A percentile compares a stretch with the other conserved stretches of the same genome.
These are phyloP conservation scores for Amphicarpaea edgeworthii DNA, from an alignment of 306 rosid genomes.

Conservation along the genomic window DNA sequence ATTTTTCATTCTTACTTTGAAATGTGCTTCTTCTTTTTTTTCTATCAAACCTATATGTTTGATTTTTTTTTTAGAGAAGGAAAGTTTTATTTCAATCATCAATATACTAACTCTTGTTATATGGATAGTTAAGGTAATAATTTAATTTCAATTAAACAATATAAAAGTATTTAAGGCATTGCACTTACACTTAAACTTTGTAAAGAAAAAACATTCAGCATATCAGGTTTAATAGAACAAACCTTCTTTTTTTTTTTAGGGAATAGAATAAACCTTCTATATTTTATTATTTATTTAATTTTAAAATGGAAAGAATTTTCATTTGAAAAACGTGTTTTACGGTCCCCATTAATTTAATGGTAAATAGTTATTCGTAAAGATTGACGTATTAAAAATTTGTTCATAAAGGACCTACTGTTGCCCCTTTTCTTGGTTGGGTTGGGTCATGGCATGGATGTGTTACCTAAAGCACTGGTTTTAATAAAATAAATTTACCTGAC, in stretches of 20 bases:
- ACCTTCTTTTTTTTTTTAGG: neutral
- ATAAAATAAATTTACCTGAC: too few species aligned
- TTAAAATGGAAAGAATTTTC: neutral
- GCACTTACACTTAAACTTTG: neutral
- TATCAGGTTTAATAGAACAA: neutral
- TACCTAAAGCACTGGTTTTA: too few species aligned
- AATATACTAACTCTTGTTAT: neutral
- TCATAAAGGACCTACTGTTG: too few species aligned
- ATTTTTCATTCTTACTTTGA: too few species aligned
- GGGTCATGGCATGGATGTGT: too few species aligned
- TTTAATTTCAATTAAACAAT: neutral
- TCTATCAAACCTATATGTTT: too few species aligned
- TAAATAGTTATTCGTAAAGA: too few species aligned
- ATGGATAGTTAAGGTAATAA: neutral
- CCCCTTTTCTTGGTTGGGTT: too few species aligned
- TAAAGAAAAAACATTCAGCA: neutral
- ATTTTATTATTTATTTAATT: neutral
- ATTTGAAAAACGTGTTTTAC: slow-evolving; percentile 9
- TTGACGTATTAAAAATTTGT: too few species aligned
- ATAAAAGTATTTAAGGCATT: neutral
- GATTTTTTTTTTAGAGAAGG: neutral
- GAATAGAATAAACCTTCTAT: neutral
- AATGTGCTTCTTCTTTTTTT: too few species aligned
- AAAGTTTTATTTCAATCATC: neutral
- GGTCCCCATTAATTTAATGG: neutral